Evolutionary conservation across 371 early-diverging fungal genomes (phyloP).

Genomic region (Nematocida sp.): DNA sequence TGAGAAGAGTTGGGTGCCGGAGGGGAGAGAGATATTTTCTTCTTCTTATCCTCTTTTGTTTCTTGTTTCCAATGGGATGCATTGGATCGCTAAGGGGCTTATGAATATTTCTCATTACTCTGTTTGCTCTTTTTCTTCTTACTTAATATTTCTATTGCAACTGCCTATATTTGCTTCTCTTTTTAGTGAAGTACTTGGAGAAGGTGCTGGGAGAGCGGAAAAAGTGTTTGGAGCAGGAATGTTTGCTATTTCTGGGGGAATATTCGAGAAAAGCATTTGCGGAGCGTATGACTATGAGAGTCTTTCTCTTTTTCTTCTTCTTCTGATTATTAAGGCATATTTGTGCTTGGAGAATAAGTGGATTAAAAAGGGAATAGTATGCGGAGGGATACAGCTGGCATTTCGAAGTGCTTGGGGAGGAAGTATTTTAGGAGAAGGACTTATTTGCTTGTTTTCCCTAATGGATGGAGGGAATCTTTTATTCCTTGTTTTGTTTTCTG

Average conservation of each 20-base stretch:
- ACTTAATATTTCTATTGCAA: slow-evolving; percentile 77
- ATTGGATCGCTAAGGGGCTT: slow-evolving; percentile 80
- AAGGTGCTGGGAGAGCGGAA: slow-evolving; percentile 68
- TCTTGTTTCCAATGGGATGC: slow-evolving; percentile 87
- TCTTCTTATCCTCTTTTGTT: slow-evolving; percentile 87
- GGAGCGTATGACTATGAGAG: slow-evolving; percentile 98
- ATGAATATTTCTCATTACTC: slow-evolving; percentile 86
- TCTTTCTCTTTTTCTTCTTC: slow-evolving; percentile 89
- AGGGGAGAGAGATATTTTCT: slow-evolving; percentile 85
- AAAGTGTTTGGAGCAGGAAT: slow-evolving; percentile 72
- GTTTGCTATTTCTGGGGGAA: slow-evolving; percentile 91
- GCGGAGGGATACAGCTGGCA: slow-evolving; percentile 2
- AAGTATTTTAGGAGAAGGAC: slow-evolving; percentile 92
- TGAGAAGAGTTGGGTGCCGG: slow-evolving; percentile 89
- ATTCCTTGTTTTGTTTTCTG: not conserved
- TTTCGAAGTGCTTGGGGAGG: slow-evolving; percentile 82
- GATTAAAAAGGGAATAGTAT: not conserved
- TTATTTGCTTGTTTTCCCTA: slow-evolving; percentile 80
- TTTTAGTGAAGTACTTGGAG: slow-evolving; percentile 81
- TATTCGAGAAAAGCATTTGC: slow-evolving; percentile 93
- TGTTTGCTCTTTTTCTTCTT: slow-evolving; percentile 87
- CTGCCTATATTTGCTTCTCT: slow-evolving; percentile 69
- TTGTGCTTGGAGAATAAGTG: slow-evolving; percentile 27
- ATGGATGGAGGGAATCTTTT: not conserved
- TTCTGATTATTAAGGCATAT: slow-evolving; percentile 90